Conservation (phyloP, 192 early-diverging fungal genomes). For the Geosiphon pyriformis region DNA sequence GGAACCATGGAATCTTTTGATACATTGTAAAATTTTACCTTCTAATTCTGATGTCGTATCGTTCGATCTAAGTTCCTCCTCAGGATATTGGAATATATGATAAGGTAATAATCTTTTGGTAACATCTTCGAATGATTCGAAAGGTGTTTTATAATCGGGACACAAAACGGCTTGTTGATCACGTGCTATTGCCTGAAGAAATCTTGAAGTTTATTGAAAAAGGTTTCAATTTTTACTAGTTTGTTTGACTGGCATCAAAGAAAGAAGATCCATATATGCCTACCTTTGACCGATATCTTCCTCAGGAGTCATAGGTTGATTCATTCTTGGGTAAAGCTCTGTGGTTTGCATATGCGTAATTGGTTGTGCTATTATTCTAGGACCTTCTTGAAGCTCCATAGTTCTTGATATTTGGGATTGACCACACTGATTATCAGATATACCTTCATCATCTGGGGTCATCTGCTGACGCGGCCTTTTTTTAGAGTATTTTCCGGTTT, state of each 20-base stretch:
- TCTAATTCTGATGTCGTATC: conserved; percentile 25
- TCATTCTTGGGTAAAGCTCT: too few species aligned
- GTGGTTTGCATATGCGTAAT: background rate
- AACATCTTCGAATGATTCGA: conserved; percentile 52
- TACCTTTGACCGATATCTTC: conserved; percentile 8
- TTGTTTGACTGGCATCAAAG: background rate
- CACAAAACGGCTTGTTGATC: conserved; percentile 27
- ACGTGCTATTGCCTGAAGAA: conserved; percentile 15
- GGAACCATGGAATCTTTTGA: background rate
- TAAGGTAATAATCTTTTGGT: conserved; percentile 65
- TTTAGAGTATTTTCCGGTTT: conserved; percentile 59
- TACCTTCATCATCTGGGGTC: too few species aligned
- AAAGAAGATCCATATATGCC: background rate
- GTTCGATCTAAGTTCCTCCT: conserved; percentile 37
- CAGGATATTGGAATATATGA: conserved; percentile 69
- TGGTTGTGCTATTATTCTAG: background rate
- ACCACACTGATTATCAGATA: background rate
- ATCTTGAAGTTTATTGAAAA: conserved; percentile 6
- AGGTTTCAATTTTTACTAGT: background rate
- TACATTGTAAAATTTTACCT: background rate
- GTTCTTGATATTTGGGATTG: too few species aligned
- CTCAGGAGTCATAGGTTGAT: too few species aligned
- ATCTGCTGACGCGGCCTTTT: conserved; percentile 37
- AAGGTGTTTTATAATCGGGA: conserved; percentile 59
- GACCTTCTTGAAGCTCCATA: background rate